Percentiles rank a stretch among this genome's conserved stretches.
These are phyloP conservation scores for Thielaviopsis ethacetica DNA, from an alignment of 2,329 filamentous ascomycete species.

Conservation along the genomic window DNA sequence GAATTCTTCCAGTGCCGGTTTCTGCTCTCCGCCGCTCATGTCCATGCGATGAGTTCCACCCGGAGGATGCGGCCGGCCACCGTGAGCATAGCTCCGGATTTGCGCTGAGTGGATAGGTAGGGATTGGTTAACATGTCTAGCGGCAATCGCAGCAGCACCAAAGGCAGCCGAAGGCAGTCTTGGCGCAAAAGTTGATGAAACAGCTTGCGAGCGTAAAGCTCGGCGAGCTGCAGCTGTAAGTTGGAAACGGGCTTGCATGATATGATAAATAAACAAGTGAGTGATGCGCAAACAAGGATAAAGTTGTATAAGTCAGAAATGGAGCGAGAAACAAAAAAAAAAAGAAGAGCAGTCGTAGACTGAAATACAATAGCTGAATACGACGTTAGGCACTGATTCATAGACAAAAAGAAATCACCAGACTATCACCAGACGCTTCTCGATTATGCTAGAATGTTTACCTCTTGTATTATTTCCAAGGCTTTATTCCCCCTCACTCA, in stretches of 20 bases:
- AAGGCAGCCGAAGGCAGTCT: slow-evolving; percentile 1
- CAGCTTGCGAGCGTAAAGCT: slow-evolving; percentile 3
- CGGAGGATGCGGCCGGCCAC: slow-evolving; percentile 60
- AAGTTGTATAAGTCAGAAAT: background rate
- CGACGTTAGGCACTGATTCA: background rate
- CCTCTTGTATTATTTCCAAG: background rate
- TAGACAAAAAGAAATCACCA: background rate
- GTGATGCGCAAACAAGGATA: background rate
- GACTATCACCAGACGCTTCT: background rate
- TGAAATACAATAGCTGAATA: too few relatives aligned
- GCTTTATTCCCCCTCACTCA: background rate
- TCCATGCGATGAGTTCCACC: slow-evolving; percentile 93
- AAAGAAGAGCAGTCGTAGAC: background rate
- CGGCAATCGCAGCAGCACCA: slow-evolving; percentile 16
- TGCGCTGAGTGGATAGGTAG: background rate
- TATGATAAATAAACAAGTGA: slow-evolving; percentile 7
- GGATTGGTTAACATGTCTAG: slow-evolving; percentile 20
- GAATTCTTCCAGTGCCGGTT: slow-evolving; percentile 78
- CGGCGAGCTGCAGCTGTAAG: slow-evolving; percentile 23
- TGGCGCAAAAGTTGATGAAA: background rate
- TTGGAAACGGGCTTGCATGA: slow-evolving; percentile 27
- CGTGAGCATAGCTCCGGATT: slow-evolving; percentile 45
- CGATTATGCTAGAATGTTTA: background rate
- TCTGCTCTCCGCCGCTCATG: slow-evolving; percentile 57
- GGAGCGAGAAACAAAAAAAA: background rate